A percentile compares a stretch with the other conserved stretches of the same genome.
Evolutionary conservation across 352 stramenopile species (phyloP).

Genomic region (Blastocystis sp.): DNA sequence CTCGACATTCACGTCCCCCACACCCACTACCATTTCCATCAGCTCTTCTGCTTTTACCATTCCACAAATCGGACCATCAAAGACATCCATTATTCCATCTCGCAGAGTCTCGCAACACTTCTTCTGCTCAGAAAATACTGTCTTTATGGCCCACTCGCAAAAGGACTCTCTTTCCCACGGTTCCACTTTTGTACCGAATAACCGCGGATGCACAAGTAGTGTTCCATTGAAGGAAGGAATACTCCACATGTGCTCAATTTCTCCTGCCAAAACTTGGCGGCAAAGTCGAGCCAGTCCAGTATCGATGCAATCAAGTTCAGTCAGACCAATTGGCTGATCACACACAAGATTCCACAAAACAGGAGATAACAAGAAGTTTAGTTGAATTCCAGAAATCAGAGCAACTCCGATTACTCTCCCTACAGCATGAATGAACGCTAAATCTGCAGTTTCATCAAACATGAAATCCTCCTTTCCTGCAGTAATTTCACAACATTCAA

Average conservation of each 20-base stretch:
- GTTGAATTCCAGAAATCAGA: background rate
- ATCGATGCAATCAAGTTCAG: background rate
- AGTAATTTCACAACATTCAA: background rate
- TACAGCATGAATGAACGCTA: background rate
- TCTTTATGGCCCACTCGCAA: background rate
- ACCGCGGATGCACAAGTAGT: background rate
- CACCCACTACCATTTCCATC: constrained; percentile 27
- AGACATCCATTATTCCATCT: background rate
- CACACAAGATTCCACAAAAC: background rate
- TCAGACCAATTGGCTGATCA: background rate
- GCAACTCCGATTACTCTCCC: background rate
- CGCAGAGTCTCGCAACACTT: background rate
- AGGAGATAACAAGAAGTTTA: constrained; percentile 6
- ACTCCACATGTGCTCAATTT: background rate
- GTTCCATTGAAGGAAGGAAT: background rate
- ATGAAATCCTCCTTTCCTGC: constrained; percentile 12
- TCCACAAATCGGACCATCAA: background rate
- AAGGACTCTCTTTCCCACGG: background rate
- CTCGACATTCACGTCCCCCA: background rate
- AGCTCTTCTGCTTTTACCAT: background rate
- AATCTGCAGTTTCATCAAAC: background rate
- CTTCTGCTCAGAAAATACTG: background rate
- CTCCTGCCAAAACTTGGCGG: background rate
- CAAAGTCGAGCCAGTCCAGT: background rate
- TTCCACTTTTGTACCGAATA: background rate